Base-by-base conservation (phyloP, 164 flowering plant genomes). In the Nymphaea thermarum region DNA sequence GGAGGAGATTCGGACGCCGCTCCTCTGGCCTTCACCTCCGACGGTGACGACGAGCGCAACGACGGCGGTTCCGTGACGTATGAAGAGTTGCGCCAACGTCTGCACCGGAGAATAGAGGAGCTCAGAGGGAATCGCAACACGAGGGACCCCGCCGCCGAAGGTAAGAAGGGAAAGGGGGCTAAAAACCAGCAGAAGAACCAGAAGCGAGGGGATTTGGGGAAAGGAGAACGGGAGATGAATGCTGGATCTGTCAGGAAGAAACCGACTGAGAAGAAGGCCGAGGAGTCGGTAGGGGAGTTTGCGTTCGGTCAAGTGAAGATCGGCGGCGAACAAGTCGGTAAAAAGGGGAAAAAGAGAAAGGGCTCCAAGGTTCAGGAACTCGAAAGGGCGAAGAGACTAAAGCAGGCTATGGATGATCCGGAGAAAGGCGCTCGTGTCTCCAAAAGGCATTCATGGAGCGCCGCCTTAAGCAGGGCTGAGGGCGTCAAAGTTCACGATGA, bases 401-500 rank as follows among this genome's bases (percentile, higher is more conserved):
- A 83, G 69, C 93, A 87, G 65, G 87, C 78, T 16, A 89, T 85
- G 87, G 85, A 82, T 59, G 91, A 87, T 68, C 88, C 90, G 0
- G 89, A 77, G 70, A 85, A 82, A 73, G 91, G 90, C 3, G 81
- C 76, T 44, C 41, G 16, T 16, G 67, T 87, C 8, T 70, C 85
- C 1, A 80, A 78, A 81, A 84, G 85, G 77, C 87, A 85, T 71
- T 80, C 86, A 0, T 87, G 90, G 96, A 79, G 78, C 44, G 86
- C 96, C 1, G 98, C 97, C 0, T 76, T 77, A 3, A 75, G 71
- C 44, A 83, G 93, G 75, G 98, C 98, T 41, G 83, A 83, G 11
- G 95, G 98, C 42, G 64, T 81, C 61, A 94, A 91, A 75, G 86
- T 94, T 43, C 96, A 91, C 60, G 98, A 91, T 73, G 82, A 91